Evolutionary conservation across 2,329 filamentous ascomycete species (phyloP).

Genomic region (Neofusicoccum ribis): DNA sequence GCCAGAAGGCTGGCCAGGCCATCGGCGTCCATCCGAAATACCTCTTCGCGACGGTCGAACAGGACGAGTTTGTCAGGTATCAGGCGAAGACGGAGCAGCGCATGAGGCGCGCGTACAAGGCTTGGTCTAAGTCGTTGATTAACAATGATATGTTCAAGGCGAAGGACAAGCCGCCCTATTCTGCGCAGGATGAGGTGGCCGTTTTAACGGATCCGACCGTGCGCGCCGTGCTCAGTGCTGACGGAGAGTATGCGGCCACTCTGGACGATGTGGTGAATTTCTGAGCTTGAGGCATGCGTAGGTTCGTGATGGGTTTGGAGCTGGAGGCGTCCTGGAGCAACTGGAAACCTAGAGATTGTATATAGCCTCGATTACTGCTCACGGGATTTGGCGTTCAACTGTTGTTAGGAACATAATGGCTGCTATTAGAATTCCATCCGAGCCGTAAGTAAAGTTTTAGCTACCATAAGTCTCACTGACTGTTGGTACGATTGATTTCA

Average conservation of each 20-base stretch:
- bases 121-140: constrained; percentile 14
- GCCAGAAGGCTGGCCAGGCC: constrained; percentile 45
- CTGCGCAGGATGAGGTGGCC: constrained; percentile 17
- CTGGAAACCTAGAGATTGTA: not conserved
- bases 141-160: constrained; percentile 21
- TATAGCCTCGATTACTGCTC: not conserved
- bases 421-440: too few species aligned
- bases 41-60: constrained; percentile 1
- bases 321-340: not conserved
- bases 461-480: too few species aligned
- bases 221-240: not conserved
- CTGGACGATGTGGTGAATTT: not conserved
- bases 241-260: not conserved
- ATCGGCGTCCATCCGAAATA: constrained; percentile 40
- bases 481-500: too few species aligned
- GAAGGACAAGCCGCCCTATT: constrained; percentile 19
- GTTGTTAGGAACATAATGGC: too few species aligned
- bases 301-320: not conserved
- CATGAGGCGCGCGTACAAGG: constrained; percentile 15
- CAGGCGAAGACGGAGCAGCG: not conserved
- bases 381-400: not conserved
- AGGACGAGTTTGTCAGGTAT: constrained; percentile 14
- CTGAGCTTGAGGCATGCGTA: not conserved
- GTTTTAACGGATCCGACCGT: constrained; percentile 18
- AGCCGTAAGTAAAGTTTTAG: too few species aligned